A percentile compares a stretch with the other conserved stretches of the same genome.
phyloP scores from a whole-genome alignment of 192 early-diverging fungal genomes.

The Backusella parvicylindrica region DNA sequence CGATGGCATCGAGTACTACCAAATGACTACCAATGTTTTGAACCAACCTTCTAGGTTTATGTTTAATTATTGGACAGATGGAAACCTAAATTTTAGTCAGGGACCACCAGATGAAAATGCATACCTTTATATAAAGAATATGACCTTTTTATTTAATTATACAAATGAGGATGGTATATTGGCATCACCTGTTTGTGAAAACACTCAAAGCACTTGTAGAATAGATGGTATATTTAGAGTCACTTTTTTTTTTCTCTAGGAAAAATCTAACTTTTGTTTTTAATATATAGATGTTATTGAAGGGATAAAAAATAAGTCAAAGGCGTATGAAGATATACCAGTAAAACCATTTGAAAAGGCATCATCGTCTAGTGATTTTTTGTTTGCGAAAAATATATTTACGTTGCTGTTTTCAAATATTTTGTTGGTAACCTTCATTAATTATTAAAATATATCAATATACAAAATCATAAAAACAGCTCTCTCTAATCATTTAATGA shows the following conservation, averaged over 20 bases:
- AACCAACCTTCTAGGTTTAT: constrained; percentile 8
- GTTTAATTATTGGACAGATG: constrained; percentile 35
- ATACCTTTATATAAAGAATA: constrained; percentile 4
- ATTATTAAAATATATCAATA: background rate
- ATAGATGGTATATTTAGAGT: background rate
- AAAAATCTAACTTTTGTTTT: too few relatives aligned
- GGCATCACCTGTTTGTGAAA: background rate
- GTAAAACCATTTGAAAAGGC: background rate
- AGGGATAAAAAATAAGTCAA: background rate
- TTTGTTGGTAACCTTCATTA: background rate
- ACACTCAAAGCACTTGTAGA: background rate
- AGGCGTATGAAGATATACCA: background rate
- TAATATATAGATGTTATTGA: background rate
- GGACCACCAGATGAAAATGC: constrained; percentile 15
- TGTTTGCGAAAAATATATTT: background rate
- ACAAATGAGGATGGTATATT: background rate
- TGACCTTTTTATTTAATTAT: constrained; percentile 23
- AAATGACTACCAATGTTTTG: constrained; percentile 18
- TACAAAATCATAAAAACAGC: background rate
- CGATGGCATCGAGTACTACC: background rate
- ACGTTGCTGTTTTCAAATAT: background rate
- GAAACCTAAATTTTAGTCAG: constrained; percentile 20
- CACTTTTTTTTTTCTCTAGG: too few relatives aligned
- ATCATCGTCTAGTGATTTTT: background rate
- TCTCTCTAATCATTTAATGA: background rate